Evolutionary conservation across 2,329 filamentous ascomycete species (phyloP), one percentile per base, ranked within the genome.

Genomic region (Pseudogymnoascus sp.): DNA sequence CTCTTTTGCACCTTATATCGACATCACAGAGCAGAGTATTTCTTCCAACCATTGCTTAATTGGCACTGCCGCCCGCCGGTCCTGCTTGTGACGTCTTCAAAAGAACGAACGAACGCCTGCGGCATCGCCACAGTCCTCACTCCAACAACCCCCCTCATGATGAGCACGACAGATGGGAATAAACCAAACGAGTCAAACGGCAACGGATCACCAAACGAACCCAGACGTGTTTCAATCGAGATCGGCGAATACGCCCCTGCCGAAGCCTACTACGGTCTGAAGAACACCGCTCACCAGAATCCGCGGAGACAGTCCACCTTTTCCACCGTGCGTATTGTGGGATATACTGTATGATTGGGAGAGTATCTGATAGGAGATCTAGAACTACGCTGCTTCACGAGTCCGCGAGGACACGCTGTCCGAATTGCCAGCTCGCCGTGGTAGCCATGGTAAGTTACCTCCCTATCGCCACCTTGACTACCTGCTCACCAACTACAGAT

Each of bases 401-500:
- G 10, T 61, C 53, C 40, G 42, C n/a, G 61, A 63, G 23, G 65
- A 67, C 14, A 50, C 44, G 2, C 16, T 50, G 23, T 50, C 44
- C 10, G 44, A 50, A 28, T 23, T 50, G 44, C 71, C 70, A 3
- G 62, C 67, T 10, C 67, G 72, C 56, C 66, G 72, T 53, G 69
- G 70, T 60, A 73, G 71, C 44, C 72, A 73, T 65, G 72, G 72
- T 74, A 62, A 63, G 64, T 62, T 35, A 31, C 40, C 16, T n/a
- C 23, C 4, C 7, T 59, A 23, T n/a, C n/a, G 69, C 61, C 25
- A 25, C 31, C 21, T 25, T 63, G 37, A 62, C 42, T 8, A 35
- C 21, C 31, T 37, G 56, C 64, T 69, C 25, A 68, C 33, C 50
- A 60, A 25, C 14, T 56, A 18, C 71, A 94, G 92, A 96, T 78